Evolutionary conservation across 2,329 filamentous ascomycete species (phyloP).

Genomic region (Penicillium olsonii): DNA sequence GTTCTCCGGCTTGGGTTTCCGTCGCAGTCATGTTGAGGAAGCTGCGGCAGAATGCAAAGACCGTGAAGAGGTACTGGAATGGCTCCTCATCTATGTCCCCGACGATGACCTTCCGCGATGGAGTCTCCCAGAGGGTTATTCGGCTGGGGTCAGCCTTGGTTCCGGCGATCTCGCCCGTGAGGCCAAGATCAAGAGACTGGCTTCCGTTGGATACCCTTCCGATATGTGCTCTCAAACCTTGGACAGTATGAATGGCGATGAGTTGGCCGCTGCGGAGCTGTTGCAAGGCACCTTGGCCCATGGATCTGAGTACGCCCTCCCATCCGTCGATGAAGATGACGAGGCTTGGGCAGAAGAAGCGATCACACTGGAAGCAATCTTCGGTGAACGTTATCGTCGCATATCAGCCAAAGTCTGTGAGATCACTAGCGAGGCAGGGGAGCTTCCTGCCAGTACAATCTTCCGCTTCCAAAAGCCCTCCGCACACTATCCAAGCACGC

Average conservation of each 20-base stretch:
- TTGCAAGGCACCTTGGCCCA: slow-evolving; percentile 70
- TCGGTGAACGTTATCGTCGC: slow-evolving; percentile 69
- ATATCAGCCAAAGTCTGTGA: slow-evolving; percentile 66
- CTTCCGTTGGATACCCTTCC: slow-evolving; percentile 78
- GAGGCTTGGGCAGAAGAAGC: slow-evolving; percentile 83
- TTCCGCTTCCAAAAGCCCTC: slow-evolving; percentile 71
- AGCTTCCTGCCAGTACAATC: slow-evolving; percentile 47
- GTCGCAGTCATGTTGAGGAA: slow-evolving; percentile 85
- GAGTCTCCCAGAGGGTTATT: slow-evolving; percentile 89
- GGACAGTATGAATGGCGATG: slow-evolving; percentile 69
- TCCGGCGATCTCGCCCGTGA: slow-evolving; percentile 80
- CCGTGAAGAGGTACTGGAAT: slow-evolving; percentile 88
- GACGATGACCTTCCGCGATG: slow-evolving; percentile 94
- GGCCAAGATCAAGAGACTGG: slow-evolving; percentile 76
- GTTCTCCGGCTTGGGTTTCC: slow-evolving; percentile 77
- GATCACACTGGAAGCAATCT: slow-evolving; percentile 80
- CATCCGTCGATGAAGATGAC: slow-evolving; percentile 36
- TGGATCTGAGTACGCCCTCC: slow-evolving; percentile 34
- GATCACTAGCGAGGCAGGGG: slow-evolving; percentile 62
- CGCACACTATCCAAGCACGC: slow-evolving; percentile 67
- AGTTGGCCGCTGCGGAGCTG: slow-evolving; percentile 74
- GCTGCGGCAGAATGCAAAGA: slow-evolving; percentile 86
- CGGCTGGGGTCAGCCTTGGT: slow-evolving; percentile 83
- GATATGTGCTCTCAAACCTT: slow-evolving; percentile 81
- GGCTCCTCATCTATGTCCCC: slow-evolving; percentile 94